A percentile compares a stretch with the other conserved stretches of the same genome.
These are phyloP conservation scores for Cercophora samala DNA, from an alignment of 495 filamentous ascomycete genomes.

Conservation along the genomic window DNA sequence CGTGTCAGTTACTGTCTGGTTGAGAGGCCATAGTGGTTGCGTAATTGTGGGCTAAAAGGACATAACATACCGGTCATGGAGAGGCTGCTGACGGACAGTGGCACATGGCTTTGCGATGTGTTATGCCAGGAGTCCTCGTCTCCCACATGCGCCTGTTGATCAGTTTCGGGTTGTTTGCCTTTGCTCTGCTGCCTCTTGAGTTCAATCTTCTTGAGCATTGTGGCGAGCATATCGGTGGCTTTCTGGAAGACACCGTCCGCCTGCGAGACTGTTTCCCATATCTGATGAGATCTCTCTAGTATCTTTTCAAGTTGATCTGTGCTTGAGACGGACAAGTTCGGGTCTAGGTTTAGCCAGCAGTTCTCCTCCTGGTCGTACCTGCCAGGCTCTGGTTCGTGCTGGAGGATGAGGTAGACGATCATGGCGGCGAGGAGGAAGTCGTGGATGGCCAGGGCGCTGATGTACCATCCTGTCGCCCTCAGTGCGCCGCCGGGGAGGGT, in stretches of 20 bases:
- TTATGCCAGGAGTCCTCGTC: conserved; percentile 7
- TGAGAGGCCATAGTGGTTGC: neutral
- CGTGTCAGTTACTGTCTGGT: neutral
- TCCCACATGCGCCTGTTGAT: neutral
- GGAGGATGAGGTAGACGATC: conserved; percentile 43
- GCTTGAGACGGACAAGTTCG: conserved; percentile 18
- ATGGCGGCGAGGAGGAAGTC: conserved; percentile 50
- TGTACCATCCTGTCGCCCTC: conserved; percentile 41
- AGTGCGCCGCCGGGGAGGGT: conserved; percentile 41
- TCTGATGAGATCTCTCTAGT: conserved; percentile 31
- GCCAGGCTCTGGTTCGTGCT: conserved; percentile 33
- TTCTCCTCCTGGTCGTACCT: conserved; percentile 22
- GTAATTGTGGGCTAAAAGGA: neutral
- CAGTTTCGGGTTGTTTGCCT: neutral
- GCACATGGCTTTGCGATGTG: neutral
- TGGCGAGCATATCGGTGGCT: conserved; percentile 23
- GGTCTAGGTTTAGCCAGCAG: conserved; percentile 5
- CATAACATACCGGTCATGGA: conserved; percentile 9
- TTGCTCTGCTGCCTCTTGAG: neutral
- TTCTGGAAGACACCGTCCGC: conserved; percentile 23
- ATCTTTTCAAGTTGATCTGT: conserved; percentile 30
- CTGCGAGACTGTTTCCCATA: conserved; percentile 25
- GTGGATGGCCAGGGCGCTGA: conserved; percentile 42
- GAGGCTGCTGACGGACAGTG: neutral
- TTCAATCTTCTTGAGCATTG: conserved; percentile 26